A percentile compares a stretch with the other conserved stretches of the same genome.
Evolutionary conservation across 2,329 filamentous ascomycete species (phyloP).

Genomic region (Microdochium trichocladiopsis): DNA sequence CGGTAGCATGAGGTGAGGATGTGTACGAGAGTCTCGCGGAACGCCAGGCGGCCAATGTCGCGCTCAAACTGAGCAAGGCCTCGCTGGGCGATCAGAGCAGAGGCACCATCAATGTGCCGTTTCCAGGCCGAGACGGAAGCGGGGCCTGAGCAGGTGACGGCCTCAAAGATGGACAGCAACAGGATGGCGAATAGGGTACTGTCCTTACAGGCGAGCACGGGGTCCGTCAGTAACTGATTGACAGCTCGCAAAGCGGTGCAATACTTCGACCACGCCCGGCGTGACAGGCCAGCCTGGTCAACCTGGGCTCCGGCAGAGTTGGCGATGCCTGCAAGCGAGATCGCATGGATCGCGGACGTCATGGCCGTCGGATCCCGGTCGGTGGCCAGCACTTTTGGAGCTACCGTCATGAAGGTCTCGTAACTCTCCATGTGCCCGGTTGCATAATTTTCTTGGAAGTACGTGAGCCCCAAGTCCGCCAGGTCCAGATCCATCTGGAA

Average conservation of each 20-base stretch:
- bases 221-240: slow-evolving; percentile 1
- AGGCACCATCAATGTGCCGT: slow-evolving; percentile 22
- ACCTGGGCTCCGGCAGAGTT: slow-evolving; percentile 3
- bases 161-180: slow-evolving; percentile 22
- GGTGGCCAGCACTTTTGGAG: not conserved
- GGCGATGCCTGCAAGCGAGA: slow-evolving; percentile 4
- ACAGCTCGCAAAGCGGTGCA: slow-evolving; percentile 1
- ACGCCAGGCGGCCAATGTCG: slow-evolving; percentile 1
- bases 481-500: slow-evolving; percentile 1
- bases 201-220: slow-evolving; percentile 1
- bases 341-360: not conserved
- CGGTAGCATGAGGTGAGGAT: slow-evolving; percentile 2
- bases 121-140: slow-evolving; percentile 20
- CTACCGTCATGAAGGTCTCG: not conserved
- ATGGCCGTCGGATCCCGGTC: not conserved
- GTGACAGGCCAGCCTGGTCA: slow-evolving; percentile 2
- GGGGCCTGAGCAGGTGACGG: slow-evolving; percentile 16
- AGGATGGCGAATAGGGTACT: slow-evolving; percentile 7
- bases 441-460: not conserved
- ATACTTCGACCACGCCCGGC: not conserved
- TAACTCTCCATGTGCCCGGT: not conserved
- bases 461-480: not conserved
- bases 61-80: slow-evolving; percentile 9
- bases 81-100: slow-evolving; percentile 20
- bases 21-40: slow-evolving; percentile 4